Evolutionary conservation across 1,284 basidiomycete species (phyloP), one percentile per base, ranked within the genome.

Genomic region (Sphaerobolus stellatus): DNA sequence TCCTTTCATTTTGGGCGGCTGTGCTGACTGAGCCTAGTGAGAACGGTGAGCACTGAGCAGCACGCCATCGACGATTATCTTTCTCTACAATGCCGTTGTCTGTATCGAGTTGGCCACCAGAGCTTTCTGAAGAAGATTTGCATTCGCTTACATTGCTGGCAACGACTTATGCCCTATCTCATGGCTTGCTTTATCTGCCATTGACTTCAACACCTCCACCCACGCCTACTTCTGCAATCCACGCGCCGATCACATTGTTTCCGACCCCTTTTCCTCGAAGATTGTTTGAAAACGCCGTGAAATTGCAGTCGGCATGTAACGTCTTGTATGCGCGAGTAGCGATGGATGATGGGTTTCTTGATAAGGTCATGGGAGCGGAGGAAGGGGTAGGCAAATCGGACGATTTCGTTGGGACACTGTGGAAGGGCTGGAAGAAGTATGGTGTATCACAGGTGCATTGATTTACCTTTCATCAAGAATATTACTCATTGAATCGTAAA

Each of bases 161-260:
- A 0, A 86, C 90, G 2, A 90, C 90, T 2, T 94, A 90, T 66
- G 90, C 94, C 1, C 79, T 98, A 54, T 81, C 90, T 2, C 87
- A 92, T 68, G 92, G 92, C 8, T 78, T 97, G 41, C 80, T 91
- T 22, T 93, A 93, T 67, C 84, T 94, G 16, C 90, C 90, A 5
- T 71, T 79, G 18, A 16, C 79, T 78, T 43, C 18, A 6, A 43
- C 41, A 7, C 33, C 48, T 16, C 50, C 24, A 4, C 66, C 68
- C 1, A 53, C 52, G 7, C 88, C 88, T 1, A 83, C 84, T 20
- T 81, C 84, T 5, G 86, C 85, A 0, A 92, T 95, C 61, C 91
- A 97, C 66, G 94, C 94, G 1, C 95, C 96, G 0, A 75, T 96
- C 63, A 82, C 93, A 1, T 78, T 98, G 48, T 80, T 96, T 60